Evolutionary conservation across 2,329 filamentous ascomycete genomes (phyloP), one percentile per base, ranked within the genome.

Genomic region (Zasmidium angulare): DNA sequence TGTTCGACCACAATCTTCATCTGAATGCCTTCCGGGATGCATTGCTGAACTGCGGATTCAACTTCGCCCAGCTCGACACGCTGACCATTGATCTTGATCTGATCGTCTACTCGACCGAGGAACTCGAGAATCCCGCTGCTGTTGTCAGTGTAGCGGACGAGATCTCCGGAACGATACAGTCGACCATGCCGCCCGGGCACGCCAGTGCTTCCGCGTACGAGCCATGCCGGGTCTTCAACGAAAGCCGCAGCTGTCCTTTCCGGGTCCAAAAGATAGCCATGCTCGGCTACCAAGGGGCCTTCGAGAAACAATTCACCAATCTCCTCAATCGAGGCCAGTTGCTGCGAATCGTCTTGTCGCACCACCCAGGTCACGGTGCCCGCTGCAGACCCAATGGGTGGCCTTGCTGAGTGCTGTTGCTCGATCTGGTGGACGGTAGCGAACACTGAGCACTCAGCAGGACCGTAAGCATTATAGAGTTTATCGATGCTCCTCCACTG

Each of bases 1-100:
- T 19, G 17, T 17, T 43, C 36, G 4, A 43, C 36, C n/a, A 19
- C 36, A 14, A 17, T 3, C n/a, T 19, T 43, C 36, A 43, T 10
- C 12, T 43, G 12, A 43, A 17, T 17, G 14, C 36, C 36, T 14
- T 7, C 36, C n/a, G 36, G 36, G 4, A 43, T 19, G n/a, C 36
- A 43, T 67, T 52, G 24, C 1, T 43, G 50, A 17, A 91, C 74
- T 20, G 81, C 77, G 11, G 81, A 82, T 59, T 86, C 88, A 50
- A 96, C 87, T 68, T 93, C 91, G 0, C 84, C 82, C 12, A 91
- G 81, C 69, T 95, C 90, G 24, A 96, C 86, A 48, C 89, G 79
- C 64, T 92, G 88, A 0, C 91, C 91, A 36, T 89, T 83, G 12
- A 96, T 79, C 71, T 93, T 95, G 53, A 93, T 80, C 72, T 93